Conservation (phyloP, 306 rosid genomes). For the Begonia masoniana region DNA sequence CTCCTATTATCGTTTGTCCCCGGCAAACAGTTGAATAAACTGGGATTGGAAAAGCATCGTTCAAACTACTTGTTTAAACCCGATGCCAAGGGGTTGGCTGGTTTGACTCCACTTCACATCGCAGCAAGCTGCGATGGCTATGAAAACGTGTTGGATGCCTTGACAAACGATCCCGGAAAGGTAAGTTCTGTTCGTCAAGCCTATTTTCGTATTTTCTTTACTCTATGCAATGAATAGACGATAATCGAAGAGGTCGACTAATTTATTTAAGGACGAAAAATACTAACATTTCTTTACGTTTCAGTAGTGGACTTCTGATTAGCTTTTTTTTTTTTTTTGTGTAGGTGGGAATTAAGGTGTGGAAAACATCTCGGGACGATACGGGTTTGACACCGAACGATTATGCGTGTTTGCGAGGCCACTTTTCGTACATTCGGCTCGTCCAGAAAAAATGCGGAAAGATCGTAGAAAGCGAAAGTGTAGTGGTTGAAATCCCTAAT, state of each 20-base stretch:
- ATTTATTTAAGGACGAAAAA: neutral
- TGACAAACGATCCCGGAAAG: slow-evolving; percentile 81
- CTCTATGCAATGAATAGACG: neutral
- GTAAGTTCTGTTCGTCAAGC: slow-evolving; percentile 13
- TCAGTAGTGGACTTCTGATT: too few species aligned
- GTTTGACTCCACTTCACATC: slow-evolving; percentile 80
- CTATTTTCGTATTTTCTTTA: neutral
- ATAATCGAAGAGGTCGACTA: neutral
- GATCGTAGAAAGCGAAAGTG: slow-evolving; percentile 28
- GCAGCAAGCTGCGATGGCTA: slow-evolving; percentile 58
- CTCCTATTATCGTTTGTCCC: slow-evolving; percentile 49
- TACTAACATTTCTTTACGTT: too few species aligned
- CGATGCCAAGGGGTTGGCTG: slow-evolving; percentile 51
- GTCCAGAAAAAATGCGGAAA: slow-evolving; percentile 45
- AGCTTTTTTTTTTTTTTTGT: too few species aligned
- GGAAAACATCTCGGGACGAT: slow-evolving; percentile 51
- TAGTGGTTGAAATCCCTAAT: slow-evolving; percentile 57
- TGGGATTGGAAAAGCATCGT: slow-evolving; percentile 18
- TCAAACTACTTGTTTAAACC: slow-evolving; percentile 55
- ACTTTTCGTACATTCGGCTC: slow-evolving; percentile 51
- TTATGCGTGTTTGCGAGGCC: slow-evolving; percentile 46
- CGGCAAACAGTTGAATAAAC: slow-evolving; percentile 22
- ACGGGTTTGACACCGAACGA: slow-evolving; percentile 59
- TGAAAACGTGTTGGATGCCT: slow-evolving; percentile 66
- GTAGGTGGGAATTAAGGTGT: slow-evolving; percentile 78